Percentiles rank a stretch among this genome's conserved stretches.
phyloP scores from a whole-genome alignment of 129 eudicot species.

The Escallonia herrerae region DNA sequence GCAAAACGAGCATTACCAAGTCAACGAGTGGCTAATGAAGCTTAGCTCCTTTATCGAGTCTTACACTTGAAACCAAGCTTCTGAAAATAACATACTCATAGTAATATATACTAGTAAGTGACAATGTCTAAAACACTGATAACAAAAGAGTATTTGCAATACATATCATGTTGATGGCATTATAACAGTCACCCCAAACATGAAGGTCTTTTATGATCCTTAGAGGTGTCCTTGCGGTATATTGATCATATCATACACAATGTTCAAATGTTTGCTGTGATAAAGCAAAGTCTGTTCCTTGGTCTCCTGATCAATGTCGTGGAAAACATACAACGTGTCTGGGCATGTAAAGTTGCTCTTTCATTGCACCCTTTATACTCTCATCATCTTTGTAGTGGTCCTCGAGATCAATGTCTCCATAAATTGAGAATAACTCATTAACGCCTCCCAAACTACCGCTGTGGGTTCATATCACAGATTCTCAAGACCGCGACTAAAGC shows the following conservation, averaged over 20 bases:
- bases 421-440: neutral
- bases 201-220: neutral
- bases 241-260: neutral
- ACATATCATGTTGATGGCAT: neutral
- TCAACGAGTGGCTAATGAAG: no score
- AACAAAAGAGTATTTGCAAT: no score
- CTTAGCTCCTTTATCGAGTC: no score
- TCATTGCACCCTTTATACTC: neutral
- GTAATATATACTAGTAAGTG: no score
- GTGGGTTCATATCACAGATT: conserved; percentile 6
- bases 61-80: no score
- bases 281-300: neutral
- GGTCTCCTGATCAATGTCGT: neutral
- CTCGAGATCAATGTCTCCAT: conserved; percentile 1
- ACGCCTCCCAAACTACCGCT: conserved; percentile 8
- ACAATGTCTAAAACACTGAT: no score
- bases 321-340: neutral
- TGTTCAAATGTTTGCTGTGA: neutral
- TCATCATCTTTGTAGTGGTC: neutral
- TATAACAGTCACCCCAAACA: neutral
- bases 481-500: conserved; percentile 1
- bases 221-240: conserved; percentile 3
- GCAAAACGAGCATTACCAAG: no score
- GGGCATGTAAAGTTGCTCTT: neutral
- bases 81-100: no score